Conservation (phyloP, 2,329 filamentous ascomycete genomes). For the Volutella citrinella region DNA sequence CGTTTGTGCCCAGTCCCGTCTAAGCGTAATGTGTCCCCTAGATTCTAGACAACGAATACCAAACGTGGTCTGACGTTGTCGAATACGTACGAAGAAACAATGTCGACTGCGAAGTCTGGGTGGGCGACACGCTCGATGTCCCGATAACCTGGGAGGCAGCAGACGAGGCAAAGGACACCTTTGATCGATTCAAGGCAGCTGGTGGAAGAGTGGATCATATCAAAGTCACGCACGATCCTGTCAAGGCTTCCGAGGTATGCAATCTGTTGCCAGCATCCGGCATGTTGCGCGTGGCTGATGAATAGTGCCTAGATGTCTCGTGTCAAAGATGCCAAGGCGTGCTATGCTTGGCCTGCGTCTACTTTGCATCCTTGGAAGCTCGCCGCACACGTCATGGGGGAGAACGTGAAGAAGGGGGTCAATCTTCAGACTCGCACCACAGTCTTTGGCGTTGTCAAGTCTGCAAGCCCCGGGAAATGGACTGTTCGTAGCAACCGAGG, state of each 20-base stretch:
- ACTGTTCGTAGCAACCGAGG: conserved; percentile 7
- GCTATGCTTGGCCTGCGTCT: conserved; percentile 14
- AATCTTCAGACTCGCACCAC: conserved; percentile 9
- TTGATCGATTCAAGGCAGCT: conserved; percentile 9
- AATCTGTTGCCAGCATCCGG: too few species aligned
- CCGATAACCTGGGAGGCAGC: conserved; percentile 10
- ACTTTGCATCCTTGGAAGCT: conserved; percentile 14
- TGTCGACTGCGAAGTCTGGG: conserved; percentile 13
- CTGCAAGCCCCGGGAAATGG: conserved; percentile 3
- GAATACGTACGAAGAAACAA: conserved; percentile 8
- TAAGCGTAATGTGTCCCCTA: too few species aligned
- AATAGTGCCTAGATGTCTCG: conserved; percentile 5
- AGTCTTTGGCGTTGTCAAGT: neutral
- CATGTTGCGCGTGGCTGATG: too few species aligned
- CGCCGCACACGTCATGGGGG: conserved; percentile 11
- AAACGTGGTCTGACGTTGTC: conserved; percentile 10
- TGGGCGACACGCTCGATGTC: conserved; percentile 12
- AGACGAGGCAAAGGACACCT: conserved; percentile 2
- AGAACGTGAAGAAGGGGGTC: conserved; percentile 8
- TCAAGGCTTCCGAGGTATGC: conserved; percentile 6
- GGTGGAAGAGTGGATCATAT: conserved; percentile 12
- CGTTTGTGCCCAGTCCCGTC: neutral
- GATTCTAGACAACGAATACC: conserved; percentile 11
- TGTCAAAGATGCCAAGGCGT: conserved; percentile 10
- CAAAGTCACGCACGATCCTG: conserved; percentile 7